These are phyloP conservation scores for Claviceps digitariae DNA, from an alignment of 2,329 filamentous ascomycete genomes.

Conservation along the genomic window DNA sequence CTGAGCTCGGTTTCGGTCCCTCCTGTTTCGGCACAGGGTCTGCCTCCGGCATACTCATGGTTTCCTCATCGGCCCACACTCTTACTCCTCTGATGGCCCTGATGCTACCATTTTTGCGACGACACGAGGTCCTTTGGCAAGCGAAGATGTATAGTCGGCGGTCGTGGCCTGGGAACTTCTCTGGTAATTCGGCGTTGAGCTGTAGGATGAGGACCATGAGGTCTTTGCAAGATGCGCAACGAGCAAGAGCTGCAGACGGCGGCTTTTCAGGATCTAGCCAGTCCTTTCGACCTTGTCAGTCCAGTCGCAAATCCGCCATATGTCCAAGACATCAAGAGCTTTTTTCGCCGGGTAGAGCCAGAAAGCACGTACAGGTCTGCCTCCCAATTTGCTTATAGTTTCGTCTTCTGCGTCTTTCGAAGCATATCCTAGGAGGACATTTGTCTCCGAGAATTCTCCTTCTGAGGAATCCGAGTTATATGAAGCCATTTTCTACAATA, in stretches of 20 bases:
- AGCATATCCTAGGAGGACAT: conserved; percentile 81
- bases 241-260: conserved; percentile 63
- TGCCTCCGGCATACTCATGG: conserved; percentile 19
- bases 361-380: conserved; percentile 54
- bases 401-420: conserved; percentile 69
- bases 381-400: conserved; percentile 76
- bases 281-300: conserved; percentile 36
- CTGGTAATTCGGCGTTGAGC: conserved; percentile 79
- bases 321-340: neutral
- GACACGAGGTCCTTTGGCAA: conserved; percentile 66
- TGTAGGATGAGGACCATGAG: conserved; percentile 78
- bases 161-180: conserved; percentile 76
- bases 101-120: conserved; percentile 70
- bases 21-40: conserved; percentile 18
- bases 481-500: conserved; percentile 38
- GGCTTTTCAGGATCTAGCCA: conserved; percentile 66
- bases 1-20: conserved; percentile 17
- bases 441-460: conserved; percentile 63
- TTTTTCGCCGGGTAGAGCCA: neutral
- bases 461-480: conserved; percentile 82
- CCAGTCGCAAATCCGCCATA: neutral
- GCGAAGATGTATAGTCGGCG: conserved; percentile 76
- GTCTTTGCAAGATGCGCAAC: conserved; percentile 77
- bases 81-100: conserved; percentile 59
- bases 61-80: conserved; percentile 29